A percentile compares a stretch with the other conserved stretches of the same genome.
These are phyloP conservation scores for Colletotrichum karsti DNA, from an alignment of 2,329 filamentous ascomycete species.

Conservation along the genomic window DNA sequence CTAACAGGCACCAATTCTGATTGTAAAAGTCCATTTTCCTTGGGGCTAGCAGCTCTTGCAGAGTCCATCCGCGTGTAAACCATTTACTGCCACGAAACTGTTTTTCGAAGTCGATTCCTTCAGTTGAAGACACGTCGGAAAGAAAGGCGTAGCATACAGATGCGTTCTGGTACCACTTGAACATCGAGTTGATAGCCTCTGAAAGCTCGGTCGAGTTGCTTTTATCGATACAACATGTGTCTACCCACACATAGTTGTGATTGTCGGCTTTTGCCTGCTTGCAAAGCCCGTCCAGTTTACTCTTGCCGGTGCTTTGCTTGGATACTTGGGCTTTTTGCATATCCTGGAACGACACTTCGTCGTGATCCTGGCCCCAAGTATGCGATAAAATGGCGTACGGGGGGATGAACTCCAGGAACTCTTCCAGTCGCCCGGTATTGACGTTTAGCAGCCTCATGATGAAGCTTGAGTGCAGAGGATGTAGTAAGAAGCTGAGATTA, in stretches of 20 bases:
- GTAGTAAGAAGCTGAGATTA: no score
- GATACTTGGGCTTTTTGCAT: not conserved
- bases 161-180: not conserved
- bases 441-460: not conserved
- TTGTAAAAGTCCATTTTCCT: not conserved
- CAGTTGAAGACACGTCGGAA: not conserved
- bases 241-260: not conserved
- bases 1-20: not conserved
- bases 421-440: not conserved
- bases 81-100: not conserved
- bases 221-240: not conserved
- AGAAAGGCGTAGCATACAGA: no score
- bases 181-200: no score
- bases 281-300: not conserved
- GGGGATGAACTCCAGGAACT: fast-evolving
- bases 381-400: not conserved
- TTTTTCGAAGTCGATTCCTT: not conserved
- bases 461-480: no score
- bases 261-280: not conserved
- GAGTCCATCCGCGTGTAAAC: no score
- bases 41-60: not conserved
- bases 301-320: not conserved
- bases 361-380: not conserved
- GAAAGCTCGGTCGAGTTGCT: not conserved
- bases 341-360: not conserved